Evolutionary conservation across 176 grass and related monocot species (phyloP), one percentile per base, ranked within the genome.

Genomic region (Cenchrus purpureus): DNA sequence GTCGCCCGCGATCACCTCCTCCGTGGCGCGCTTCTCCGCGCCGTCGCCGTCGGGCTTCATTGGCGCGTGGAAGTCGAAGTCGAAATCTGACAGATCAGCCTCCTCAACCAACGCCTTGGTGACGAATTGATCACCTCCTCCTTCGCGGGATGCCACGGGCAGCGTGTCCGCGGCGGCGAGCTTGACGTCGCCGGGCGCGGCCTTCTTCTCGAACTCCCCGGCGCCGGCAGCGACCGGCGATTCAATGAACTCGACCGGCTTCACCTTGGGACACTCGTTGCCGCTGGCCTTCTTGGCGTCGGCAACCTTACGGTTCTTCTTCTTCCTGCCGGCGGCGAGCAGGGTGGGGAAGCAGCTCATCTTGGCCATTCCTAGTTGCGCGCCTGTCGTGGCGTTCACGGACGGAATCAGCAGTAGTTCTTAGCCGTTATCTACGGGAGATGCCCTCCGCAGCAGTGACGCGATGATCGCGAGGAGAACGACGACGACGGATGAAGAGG

Each of bases 401-500:
- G 43, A 72, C 8, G 79, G 72, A 53, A 52, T 48, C 48, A 25
- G 37, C 29, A 77, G 48, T 13, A 15, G 46, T 43, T 8, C 37
- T 98, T 88, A 94, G 90, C 96, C 93, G 81, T 95, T 95, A 73
- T 95, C 96, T 86, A 95, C 65, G 65, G 89, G 87, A 73, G 79
- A 95, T 65, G 67, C 88, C 65, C 87, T 86, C 20, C 76, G 74
- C 65, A 78, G 79, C 55, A 80, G 90, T 81, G 89, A 83, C 49
- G 83, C 37, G 52, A 84, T 48, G 84, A 82, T 71, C 42, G 61
- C 43, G 42, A 80, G 14, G 60, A 19, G 25, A 60, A 63, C 7
- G 43, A 87, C 34, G 76, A 76, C 53, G n/a, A 85, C 16, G 72
- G 29, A 40, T 15, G 84, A 73, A 69, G 73, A 25, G 16, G 79